A percentile compares a stretch with the other conserved stretches of the same genome.
Evolutionary conservation across 2,329 filamentous ascomycete species (phyloP).

Genomic region (Stagonosporopsis tanaceti): DNA sequence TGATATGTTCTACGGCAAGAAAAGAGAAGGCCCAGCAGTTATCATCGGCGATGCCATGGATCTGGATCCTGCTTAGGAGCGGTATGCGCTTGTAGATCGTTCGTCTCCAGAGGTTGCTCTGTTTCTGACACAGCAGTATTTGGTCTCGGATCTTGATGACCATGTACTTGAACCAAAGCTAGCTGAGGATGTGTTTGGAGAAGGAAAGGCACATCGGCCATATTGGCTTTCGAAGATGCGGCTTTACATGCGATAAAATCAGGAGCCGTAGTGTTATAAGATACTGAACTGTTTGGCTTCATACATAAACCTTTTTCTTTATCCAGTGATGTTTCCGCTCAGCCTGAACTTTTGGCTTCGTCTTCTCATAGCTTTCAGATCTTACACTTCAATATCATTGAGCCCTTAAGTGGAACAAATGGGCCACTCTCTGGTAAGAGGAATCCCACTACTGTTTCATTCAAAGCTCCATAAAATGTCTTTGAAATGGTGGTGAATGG

Average conservation of each 20-base stretch:
- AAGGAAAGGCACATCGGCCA: background rate
- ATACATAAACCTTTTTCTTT: background rate
- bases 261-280: background rate
- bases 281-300: background rate
- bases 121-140: constrained; percentile 6
- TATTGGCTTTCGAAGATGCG: background rate
- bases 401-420: background rate
- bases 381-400: background rate
- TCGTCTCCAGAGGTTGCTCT: constrained; percentile 1
- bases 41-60: constrained; percentile 16
- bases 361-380: background rate
- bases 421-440: background rate
- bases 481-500: background rate
- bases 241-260: background rate
- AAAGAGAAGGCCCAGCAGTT: constrained; percentile 11
- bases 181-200: background rate
- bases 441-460: background rate
- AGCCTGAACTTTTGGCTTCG: background rate
- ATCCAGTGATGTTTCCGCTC: background rate
- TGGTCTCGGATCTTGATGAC: background rate
- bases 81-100: constrained; percentile 6
- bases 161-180: constrained; percentile 7
- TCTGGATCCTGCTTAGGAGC: background rate
- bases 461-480: background rate
- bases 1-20: constrained; percentile 11